A percentile compares a stretch with the other conserved stretches of the same genome.
Evolutionary conservation across 805 yeast species (phyloP).

Genomic region (Hanseniaspora opuntiae): DNA sequence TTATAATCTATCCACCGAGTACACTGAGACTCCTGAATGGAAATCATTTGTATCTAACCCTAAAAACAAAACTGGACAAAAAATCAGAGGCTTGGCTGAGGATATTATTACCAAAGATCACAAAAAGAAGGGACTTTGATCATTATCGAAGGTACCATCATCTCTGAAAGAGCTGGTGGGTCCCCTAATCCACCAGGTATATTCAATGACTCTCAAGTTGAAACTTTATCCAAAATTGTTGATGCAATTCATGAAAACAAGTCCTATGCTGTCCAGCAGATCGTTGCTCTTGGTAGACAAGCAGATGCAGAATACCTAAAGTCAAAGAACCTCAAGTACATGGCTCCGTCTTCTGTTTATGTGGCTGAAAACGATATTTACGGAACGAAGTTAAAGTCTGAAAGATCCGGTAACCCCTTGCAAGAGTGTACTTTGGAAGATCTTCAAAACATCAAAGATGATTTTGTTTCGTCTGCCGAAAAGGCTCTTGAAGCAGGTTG

Average conservation of each 20-base stretch:
- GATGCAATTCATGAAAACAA: conserved; percentile 39
- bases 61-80: conserved; percentile 25
- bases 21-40: neutral
- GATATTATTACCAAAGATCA: conserved; percentile 47
- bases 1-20: conserved; percentile 17
- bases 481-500: conserved; percentile 27
- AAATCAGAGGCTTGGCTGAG: conserved; percentile 22
- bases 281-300: conserved; percentile 38
- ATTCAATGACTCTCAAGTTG: conserved; percentile 33
- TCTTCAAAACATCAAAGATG: conserved; percentile 29
- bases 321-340: conserved; percentile 27
- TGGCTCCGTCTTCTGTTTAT: conserved; percentile 30
- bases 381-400: conserved; percentile 23
- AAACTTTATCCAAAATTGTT: conserved; percentile 37
- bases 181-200: conserved; percentile 36
- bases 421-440: conserved; percentile 23
- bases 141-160: conserved; percentile 46
- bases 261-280: conserved; percentile 34
- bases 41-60: conserved; percentile 9
- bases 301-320: conserved; percentile 28
- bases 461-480: conserved; percentile 35
- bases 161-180: conserved; percentile 31
- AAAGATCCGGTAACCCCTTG: conserved; percentile 22
- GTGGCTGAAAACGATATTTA: conserved; percentile 21
- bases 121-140: conserved; percentile 40